Conservation (phyloP, 805 yeast species). For the Ogataea chonburiensis region DNA sequence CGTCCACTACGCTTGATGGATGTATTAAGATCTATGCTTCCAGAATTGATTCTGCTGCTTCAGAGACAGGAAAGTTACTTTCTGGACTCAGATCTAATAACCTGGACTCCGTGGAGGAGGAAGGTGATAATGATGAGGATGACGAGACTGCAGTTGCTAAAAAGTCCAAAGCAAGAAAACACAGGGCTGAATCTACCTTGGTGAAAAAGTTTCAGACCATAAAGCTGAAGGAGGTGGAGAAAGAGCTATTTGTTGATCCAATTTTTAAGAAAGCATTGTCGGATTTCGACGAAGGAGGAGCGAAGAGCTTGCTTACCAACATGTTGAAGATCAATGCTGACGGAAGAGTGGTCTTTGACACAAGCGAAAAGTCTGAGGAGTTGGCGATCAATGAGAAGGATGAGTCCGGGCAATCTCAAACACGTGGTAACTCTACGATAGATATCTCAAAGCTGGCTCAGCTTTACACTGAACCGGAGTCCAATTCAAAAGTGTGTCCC, state of each 20-base stretch:
- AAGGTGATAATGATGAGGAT: slow-evolving; percentile 25
- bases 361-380: slow-evolving; percentile 32
- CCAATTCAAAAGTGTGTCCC: slow-evolving; percentile 56
- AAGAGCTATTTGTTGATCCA: slow-evolving; percentile 52
- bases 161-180: slow-evolving; percentile 21
- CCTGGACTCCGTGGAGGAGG: slow-evolving; percentile 24
- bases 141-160: slow-evolving; percentile 17
- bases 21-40: slow-evolving; percentile 91
- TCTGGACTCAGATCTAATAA: slow-evolving; percentile 44
- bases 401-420: slow-evolving; percentile 3
- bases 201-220: slow-evolving; percentile 41
- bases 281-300: slow-evolving; percentile 64
- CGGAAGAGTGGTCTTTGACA: slow-evolving; percentile 52
- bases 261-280: slow-evolving; percentile 56
- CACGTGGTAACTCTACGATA: slow-evolving; percentile 1
- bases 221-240: slow-evolving; percentile 45
- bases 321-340: slow-evolving; percentile 45
- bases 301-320: slow-evolving; percentile 50
- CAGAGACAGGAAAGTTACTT: slow-evolving; percentile 78
- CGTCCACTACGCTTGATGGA: slow-evolving; percentile 89
- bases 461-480: slow-evolving; percentile 27
- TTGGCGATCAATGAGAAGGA: slow-evolving; percentile 13
- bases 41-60: slow-evolving; percentile 87
- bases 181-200: slow-evolving; percentile 33
- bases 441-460: slow-evolving; percentile 14